Conservation (phyloP, 768 basidiomycete species). For the Termitomyces sp. region DNA sequence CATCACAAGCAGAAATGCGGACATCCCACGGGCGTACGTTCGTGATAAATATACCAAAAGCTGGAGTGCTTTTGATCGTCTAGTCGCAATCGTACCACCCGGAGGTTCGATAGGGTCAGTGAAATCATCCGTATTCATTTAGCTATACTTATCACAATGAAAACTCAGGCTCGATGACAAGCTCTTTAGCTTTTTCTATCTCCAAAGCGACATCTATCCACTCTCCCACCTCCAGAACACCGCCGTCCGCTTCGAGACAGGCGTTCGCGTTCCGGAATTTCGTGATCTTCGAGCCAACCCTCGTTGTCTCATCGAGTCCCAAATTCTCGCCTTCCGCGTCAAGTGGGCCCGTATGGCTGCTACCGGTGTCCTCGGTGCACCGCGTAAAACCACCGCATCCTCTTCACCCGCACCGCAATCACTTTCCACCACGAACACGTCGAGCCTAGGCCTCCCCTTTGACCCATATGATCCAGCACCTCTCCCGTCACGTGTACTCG, state of each 20-base stretch:
- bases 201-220: slow-evolving; percentile 75
- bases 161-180: slow-evolving; percentile 77
- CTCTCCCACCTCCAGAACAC: slow-evolving; percentile 80
- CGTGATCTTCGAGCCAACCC: slow-evolving; percentile 87
- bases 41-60: slow-evolving; percentile 91
- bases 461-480: slow-evolving; percentile 72
- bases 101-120: slow-evolving; percentile 84
- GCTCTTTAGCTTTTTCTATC: slow-evolving; percentile 84
- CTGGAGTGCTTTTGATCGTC: slow-evolving; percentile 87
- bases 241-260: slow-evolving; percentile 76
- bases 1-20: slow-evolving; percentile 77
- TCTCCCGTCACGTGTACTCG: slow-evolving; percentile 61
- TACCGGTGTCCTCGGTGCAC: slow-evolving; percentile 59
- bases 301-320: slow-evolving; percentile 78
- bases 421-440: slow-evolving; percentile 14
- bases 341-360: slow-evolving; percentile 74
- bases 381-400: slow-evolving; percentile 28
- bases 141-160: slow-evolving; percentile 1
- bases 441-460: slow-evolving; percentile 62
- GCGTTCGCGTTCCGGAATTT: slow-evolving; percentile 85
- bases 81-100: slow-evolving; percentile 86
- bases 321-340: slow-evolving; percentile 75
- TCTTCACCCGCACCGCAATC: slow-evolving; percentile 8
- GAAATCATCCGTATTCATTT: background rate
- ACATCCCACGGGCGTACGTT: slow-evolving; percentile 78